These are phyloP conservation scores for Auricularia heimuer DNA, from an alignment of 768 basidiomycete genomes.

Conservation along the genomic window DNA sequence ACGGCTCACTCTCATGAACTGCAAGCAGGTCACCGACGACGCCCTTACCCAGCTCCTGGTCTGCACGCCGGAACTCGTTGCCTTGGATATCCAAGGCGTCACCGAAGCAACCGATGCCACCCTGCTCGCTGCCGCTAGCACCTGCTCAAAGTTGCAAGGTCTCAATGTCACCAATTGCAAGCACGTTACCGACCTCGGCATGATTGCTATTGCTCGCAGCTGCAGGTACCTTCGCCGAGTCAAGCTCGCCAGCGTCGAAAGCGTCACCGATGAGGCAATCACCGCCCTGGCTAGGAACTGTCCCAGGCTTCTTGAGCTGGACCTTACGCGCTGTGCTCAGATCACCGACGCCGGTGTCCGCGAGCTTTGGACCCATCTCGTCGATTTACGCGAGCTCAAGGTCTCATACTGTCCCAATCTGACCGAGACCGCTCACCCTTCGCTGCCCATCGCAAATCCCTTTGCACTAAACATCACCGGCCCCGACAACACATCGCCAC, in stretches of 20 bases:
- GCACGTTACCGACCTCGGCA: slow-evolving; percentile 64
- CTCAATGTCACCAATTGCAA: slow-evolving; percentile 84
- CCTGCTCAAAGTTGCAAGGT: slow-evolving; percentile 74
- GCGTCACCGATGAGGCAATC: slow-evolving; percentile 68
- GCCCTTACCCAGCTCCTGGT: slow-evolving; percentile 57
- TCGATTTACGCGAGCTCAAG: slow-evolving; percentile 84
- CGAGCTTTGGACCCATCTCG: slow-evolving; percentile 72
- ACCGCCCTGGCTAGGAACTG: slow-evolving; percentile 67
- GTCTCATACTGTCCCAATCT: slow-evolving; percentile 70
- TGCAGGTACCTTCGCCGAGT: slow-evolving; percentile 79
- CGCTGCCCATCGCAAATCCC: slow-evolving; percentile 34
- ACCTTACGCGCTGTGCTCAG: slow-evolving; percentile 73
- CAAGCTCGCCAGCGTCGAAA: slow-evolving; percentile 72
- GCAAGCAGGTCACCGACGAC: slow-evolving; percentile 53
- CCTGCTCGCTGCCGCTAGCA: slow-evolving; percentile 57
- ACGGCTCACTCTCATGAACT: slow-evolving; percentile 79
- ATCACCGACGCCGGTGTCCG: slow-evolving; percentile 73
- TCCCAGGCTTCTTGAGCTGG: slow-evolving; percentile 85
- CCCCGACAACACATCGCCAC: slow-evolving; percentile 38
- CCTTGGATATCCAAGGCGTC: slow-evolving; percentile 77
- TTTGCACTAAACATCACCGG: slow-evolving; percentile 38
- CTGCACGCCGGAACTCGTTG: slow-evolving; percentile 65
- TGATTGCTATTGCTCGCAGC: slow-evolving; percentile 63
- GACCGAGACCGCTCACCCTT: slow-evolving; percentile 81
- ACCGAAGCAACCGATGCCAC: slow-evolving; percentile 58